These are phyloP conservation scores for Detonula confervacea DNA, from an alignment of 352 stramenopile species.

Conservation along the genomic window DNA sequence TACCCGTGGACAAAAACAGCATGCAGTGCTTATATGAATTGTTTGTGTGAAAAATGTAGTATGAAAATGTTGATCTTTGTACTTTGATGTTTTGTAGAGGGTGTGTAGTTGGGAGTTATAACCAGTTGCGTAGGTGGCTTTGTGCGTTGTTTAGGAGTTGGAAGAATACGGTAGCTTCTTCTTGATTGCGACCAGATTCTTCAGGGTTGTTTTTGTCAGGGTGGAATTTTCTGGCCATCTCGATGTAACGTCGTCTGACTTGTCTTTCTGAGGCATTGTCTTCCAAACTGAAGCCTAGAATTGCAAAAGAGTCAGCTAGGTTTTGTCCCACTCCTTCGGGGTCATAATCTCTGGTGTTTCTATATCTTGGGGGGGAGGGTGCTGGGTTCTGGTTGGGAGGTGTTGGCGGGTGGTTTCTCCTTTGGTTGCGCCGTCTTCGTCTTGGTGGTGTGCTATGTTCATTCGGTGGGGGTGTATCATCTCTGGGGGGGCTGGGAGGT, in stretches of 20 bases:
- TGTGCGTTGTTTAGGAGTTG: slow-evolving; percentile 21
- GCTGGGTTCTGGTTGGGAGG: neutral
- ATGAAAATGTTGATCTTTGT: neutral
- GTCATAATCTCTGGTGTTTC: neutral
- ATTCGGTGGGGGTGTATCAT: neutral
- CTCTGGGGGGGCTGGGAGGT: neutral
- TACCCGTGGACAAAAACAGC: no score
- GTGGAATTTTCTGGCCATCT: slow-evolving; percentile 20
- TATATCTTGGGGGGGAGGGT: neutral
- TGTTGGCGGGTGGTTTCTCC: neutral
- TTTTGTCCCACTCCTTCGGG: slow-evolving; percentile 6
- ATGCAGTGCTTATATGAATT: no score
- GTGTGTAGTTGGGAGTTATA: neutral
- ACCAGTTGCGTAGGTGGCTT: neutral
- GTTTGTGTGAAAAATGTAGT: no score
- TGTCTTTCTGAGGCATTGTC: neutral
- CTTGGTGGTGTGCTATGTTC: neutral
- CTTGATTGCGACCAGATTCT: slow-evolving; percentile 16
- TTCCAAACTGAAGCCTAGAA: neutral
- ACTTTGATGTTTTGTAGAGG: neutral
- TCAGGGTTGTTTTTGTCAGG: slow-evolving; percentile 22
- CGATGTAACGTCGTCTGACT: neutral
- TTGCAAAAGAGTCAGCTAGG: slow-evolving; percentile 10
- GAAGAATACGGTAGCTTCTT: slow-evolving; percentile 15
- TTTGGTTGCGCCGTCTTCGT: neutral